Conservation (phyloP, 768 basidiomycete genomes). For the Tylopilus sp. region DNA sequence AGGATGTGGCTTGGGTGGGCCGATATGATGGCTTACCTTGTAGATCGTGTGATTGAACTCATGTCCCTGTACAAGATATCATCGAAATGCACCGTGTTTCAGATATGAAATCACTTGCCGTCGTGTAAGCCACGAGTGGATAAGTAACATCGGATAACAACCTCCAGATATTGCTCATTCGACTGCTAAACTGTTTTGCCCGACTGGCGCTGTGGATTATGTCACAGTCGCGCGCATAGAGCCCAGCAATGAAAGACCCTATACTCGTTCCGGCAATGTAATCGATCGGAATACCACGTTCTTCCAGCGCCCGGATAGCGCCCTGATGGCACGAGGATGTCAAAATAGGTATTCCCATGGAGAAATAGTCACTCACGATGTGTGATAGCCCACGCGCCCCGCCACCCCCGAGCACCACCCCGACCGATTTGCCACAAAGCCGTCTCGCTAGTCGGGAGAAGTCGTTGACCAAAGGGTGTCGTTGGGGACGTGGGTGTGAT, state of each 20-base stretch:
- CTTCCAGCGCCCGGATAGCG: slow-evolving; percentile 88
- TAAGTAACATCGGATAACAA: slow-evolving; percentile 89
- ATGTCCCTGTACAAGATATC: slow-evolving; percentile 61
- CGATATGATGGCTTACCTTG: slow-evolving; percentile 48
- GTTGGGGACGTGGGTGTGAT: slow-evolving; percentile 62
- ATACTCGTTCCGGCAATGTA: slow-evolving; percentile 94
- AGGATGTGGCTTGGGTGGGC: slow-evolving; percentile 1
- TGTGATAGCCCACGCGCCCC: slow-evolving; percentile 89
- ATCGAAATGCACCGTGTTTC: background rate
- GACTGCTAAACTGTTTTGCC: slow-evolving; percentile 84
- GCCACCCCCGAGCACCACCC: slow-evolving; percentile 94
- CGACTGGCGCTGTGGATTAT: slow-evolving; percentile 80
- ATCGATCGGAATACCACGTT: slow-evolving; percentile 90
- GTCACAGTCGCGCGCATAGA: slow-evolving; percentile 94
- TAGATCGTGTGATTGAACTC: slow-evolving; percentile 95
- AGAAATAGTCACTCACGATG: slow-evolving; percentile 41
- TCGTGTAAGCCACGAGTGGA: slow-evolving; percentile 74
- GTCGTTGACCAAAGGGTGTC: slow-evolving; percentile 82
- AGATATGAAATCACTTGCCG: slow-evolving; percentile 39
- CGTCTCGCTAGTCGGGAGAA: slow-evolving; percentile 89
- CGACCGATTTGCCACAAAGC: slow-evolving; percentile 90
- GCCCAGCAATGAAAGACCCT: slow-evolving; percentile 86
- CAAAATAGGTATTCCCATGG: slow-evolving; percentile 9
- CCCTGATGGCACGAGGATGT: slow-evolving; percentile 50
- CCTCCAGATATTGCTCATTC: slow-evolving; percentile 95